Evolutionary conservation across 768 basidiomycete genomes (phyloP).

Genomic region (Serendipita indica): DNA sequence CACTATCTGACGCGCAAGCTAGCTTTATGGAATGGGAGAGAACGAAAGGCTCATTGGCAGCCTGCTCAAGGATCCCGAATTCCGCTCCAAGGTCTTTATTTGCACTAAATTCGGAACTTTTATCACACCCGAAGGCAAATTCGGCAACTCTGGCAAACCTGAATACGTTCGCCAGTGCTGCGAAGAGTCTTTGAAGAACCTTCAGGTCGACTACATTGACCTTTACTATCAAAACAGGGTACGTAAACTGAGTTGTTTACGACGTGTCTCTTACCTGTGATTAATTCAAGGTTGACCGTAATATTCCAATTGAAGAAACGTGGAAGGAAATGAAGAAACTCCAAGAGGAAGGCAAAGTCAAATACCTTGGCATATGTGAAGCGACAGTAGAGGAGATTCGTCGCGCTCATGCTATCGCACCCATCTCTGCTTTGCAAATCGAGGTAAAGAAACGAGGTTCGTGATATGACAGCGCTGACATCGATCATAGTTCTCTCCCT

Average conservation of each 20-base stretch:
- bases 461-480: not conserved
- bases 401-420: slow-evolving; percentile 26
- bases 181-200: slow-evolving; percentile 14
- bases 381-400: slow-evolving; percentile 32
- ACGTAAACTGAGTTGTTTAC: not conserved
- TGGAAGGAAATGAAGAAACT: slow-evolving; percentile 16
- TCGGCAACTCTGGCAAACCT: slow-evolving; percentile 12
- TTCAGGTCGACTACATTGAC: slow-evolving; percentile 16
- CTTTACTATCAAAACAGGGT: slow-evolving; percentile 13
- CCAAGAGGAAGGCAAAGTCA: slow-evolving; percentile 30
- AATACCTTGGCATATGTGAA: slow-evolving; percentile 41
- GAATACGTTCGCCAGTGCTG: slow-evolving; percentile 13
- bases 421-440: slow-evolving; percentile 15
- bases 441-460: slow-evolving; percentile 11
- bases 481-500: slow-evolving; percentile 17
- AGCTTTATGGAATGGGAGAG: not conserved
- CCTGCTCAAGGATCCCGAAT: not conserved
- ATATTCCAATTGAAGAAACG: slow-evolving; percentile 17
- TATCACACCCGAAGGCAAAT: not conserved
- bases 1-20: not conserved
- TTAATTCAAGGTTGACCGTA: slow-evolving; percentile 17
- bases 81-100: not conserved
- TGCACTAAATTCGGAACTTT: not conserved
- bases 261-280: not conserved
- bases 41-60: not conserved